These are phyloP conservation scores for Citropsis articulata DNA, from an alignment of 345 rosid species.

Conservation along the genomic window DNA sequence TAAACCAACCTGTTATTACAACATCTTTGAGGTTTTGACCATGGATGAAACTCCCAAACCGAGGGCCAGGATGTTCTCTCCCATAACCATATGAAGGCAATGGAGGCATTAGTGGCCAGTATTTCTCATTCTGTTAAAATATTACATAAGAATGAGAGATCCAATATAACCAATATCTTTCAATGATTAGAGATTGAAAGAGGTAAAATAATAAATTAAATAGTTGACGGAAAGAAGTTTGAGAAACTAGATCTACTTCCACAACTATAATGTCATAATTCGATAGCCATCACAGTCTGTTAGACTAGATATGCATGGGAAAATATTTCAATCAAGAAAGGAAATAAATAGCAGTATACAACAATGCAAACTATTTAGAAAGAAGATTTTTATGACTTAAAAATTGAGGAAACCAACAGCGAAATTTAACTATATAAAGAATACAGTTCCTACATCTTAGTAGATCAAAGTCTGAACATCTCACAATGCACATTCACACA, in stretches of 20 bases:
- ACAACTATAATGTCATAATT: neutral
- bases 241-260: neutral
- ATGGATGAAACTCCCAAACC: conserved; percentile 62
- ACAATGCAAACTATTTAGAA: neutral
- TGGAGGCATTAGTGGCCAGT: conserved; percentile 61
- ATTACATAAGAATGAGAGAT: neutral
- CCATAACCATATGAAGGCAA: conserved; percentile 67
- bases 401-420: neutral
- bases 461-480: neutral
- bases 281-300: neutral
- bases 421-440: neutral
- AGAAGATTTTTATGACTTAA: neutral
- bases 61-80: conserved; percentile 65
- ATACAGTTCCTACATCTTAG: neutral
- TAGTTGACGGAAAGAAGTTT: neutral
- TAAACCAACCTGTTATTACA: conserved; percentile 47
- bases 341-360: neutral
- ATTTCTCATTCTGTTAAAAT: conserved; percentile 47
- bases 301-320: neutral
- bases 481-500: neutral
- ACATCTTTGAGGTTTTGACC: conserved; percentile 68
- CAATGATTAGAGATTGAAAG: neutral
- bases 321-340: neutral
- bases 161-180: neutral
- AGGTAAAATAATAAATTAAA: neutral